Evolutionary conservation across 371 early-diverging fungal genomes (phyloP).

Genomic region (Umbelopsis sp.): DNA sequence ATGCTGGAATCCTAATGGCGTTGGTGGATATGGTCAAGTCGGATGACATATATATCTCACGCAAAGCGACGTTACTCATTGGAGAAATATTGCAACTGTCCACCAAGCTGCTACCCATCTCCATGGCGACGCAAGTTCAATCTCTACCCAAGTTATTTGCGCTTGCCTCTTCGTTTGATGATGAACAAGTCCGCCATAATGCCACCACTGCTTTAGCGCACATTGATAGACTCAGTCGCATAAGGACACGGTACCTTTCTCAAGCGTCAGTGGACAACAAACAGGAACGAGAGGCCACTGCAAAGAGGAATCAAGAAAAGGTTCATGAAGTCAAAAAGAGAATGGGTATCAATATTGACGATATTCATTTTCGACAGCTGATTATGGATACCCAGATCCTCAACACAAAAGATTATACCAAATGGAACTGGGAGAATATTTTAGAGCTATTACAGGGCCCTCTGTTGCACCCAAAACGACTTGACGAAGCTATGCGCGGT

Average conservation of each 20-base stretch:
- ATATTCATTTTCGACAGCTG: conserved; percentile 66
- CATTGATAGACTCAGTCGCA: conserved; percentile 67
- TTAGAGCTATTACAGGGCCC: conserved; percentile 80
- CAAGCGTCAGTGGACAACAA: conserved; percentile 24
- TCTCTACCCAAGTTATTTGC: conserved; percentile 77
- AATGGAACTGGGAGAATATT: conserved; percentile 87
- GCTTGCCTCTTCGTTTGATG: conserved; percentile 77
- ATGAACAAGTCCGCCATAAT: conserved; percentile 74
- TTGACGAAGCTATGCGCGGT: conserved; percentile 79
- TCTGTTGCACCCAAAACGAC: conserved; percentile 66
- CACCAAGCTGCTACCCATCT: conserved; percentile 64
- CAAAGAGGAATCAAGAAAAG: conserved; percentile 49
- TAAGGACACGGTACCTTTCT: conserved; percentile 35
- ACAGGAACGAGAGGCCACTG: conserved; percentile 27
- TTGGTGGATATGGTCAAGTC: conserved; percentile 56
- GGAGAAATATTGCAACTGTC: conserved; percentile 80
- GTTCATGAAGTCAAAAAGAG: conserved; percentile 70
- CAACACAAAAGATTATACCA: conserved; percentile 72
- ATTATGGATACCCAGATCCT: conserved; percentile 78
- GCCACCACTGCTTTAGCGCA: conserved; percentile 77
- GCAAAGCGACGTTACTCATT: conserved; percentile 72
- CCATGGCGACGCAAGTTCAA: conserved; percentile 64
- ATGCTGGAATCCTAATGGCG: conserved; percentile 79
- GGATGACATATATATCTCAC: conserved; percentile 54
- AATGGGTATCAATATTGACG: conserved; percentile 80